Evolutionary conservation across 106 monocot species (phyloP).

Genomic region (Alisma plantagoaquatica): DNA sequence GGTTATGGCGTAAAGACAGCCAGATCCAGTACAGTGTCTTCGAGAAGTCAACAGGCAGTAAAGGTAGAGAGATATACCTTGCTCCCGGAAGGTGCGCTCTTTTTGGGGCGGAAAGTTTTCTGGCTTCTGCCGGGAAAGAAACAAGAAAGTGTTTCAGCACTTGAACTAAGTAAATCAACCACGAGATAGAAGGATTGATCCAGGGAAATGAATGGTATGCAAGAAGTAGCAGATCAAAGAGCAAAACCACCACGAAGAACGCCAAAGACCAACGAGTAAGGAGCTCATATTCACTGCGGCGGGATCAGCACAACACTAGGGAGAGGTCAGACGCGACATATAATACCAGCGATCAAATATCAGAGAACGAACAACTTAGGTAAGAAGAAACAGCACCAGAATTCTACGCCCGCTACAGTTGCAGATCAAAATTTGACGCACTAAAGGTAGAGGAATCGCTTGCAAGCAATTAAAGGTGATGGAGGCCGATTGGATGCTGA

Average conservation of each 20-base stretch:
- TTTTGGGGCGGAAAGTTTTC: conserved; percentile 96
- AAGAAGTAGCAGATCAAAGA: not conserved
- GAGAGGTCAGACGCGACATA: too few species aligned
- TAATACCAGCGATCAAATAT: too few species aligned
- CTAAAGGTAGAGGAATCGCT: not conserved
- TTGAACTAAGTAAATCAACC: too few species aligned
- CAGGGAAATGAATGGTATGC: not conserved
- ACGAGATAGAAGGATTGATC: not conserved
- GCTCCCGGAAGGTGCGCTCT: conserved; percentile 96
- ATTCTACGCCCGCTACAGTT: not conserved
- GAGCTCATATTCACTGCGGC: too few species aligned
- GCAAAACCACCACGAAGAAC: not conserved
- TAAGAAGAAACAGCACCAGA: too few species aligned
- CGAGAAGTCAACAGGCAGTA: too few species aligned
- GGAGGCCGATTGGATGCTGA: not conserved
- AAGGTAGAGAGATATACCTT: too few species aligned
- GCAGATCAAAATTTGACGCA: not conserved
- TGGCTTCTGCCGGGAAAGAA: conserved; percentile 73
- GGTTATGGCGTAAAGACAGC: not conserved
- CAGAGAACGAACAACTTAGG: too few species aligned
- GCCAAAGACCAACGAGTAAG: not conserved
- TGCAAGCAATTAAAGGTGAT: not conserved
- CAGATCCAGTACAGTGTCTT: too few species aligned
- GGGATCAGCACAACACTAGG: too few species aligned
- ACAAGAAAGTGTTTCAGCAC: not conserved